phyloP scores from a whole-genome alignment of 1,139 yeast genomes.

The Eremothecium cymbalariae region DNA sequence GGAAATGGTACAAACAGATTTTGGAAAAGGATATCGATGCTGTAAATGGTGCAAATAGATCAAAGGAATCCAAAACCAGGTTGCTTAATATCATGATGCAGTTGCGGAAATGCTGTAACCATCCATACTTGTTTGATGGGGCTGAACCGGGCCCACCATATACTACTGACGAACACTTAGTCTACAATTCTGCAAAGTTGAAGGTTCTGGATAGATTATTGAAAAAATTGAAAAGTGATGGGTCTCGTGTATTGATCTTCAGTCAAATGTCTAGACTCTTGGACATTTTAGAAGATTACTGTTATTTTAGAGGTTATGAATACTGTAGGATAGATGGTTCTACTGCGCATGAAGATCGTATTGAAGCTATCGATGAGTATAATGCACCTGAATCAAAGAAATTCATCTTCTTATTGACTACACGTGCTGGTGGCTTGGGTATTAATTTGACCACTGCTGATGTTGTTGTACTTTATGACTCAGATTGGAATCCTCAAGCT shows the following conservation, averaged over 20 bases:
- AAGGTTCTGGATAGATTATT: conserved; percentile 60
- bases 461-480: conserved; percentile 62
- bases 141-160: conserved; percentile 86
- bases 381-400: conserved; percentile 62
- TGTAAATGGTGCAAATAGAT: conserved; percentile 71
- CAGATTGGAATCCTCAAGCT: conserved; percentile 86
- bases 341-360: conserved; percentile 69
- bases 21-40: conserved; percentile 78
- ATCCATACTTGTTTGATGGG: conserved; percentile 75
- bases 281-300: conserved; percentile 73
- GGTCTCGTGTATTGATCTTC: conserved; percentile 67
- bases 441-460: conserved; percentile 73
- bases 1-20: conserved; percentile 65
- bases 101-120: conserved; percentile 74
- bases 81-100: conserved; percentile 76
- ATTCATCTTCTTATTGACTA: conserved; percentile 63
- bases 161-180: conserved; percentile 75
- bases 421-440: conserved; percentile 86
- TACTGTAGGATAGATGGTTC: conserved; percentile 79
- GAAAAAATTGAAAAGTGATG: conserved; percentile 54
- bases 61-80: conserved; percentile 66
- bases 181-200: conserved; percentile 65
- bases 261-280: conserved; percentile 78
- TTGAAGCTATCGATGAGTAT: conserved; percentile 67
- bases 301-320: conserved; percentile 55